Base-by-base conservation (phyloP, 2,329 filamentous ascomycete species). In the Lecanicillium sp. region DNA sequence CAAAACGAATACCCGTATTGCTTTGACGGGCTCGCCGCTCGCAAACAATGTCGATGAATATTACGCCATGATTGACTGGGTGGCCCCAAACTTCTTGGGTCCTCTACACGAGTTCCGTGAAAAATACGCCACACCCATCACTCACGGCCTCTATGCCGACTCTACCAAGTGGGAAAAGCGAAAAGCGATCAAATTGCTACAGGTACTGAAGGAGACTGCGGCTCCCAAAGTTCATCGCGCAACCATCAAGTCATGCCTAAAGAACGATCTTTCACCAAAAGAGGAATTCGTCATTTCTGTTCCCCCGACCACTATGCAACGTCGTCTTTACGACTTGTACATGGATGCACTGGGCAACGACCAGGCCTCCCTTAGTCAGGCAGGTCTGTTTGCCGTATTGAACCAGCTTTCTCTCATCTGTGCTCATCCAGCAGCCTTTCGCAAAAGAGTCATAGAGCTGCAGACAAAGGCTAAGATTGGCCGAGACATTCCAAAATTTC, bases 31-130 rank as follows among this genome's bases (percentile, higher is more conserved):
- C 1, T 91, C 90, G 0, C 90, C 90, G 1, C 70, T 96, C 44
- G 83, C 87, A 4, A 96, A 95, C 60, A 86, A 88, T 44, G 80
- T 95, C 0, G 70, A 77, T 23, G 90, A 96, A 57, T 95, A 95
- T 59, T 89, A 84, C 59, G 70, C 82, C n/a, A 87, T 95, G 79
- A 84, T 95, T 50, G 78, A 90, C 53, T 95, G 89, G 88, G 81
- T 93, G 43, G 83, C 87, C 2, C 86, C 87, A 0, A 80, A 79
- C 20, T 95, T 87, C 60, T 72, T 95, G 3, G 89, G 88, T 1
- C 73, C 78, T 3, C 65, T 74, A 9, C 58, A 65, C 1, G 84
- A 90, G 58, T 96, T 96, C 62, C 75, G 72, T 17, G 62, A 72
- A 0, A 77, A 82, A n/a, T 95, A 85, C 60, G 77, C 81, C 5